Evolutionary conservation across 176 grass and related monocot species (phyloP), one percentile per base, ranked within the genome.

Genomic region (Sorghum bicolor): DNA sequence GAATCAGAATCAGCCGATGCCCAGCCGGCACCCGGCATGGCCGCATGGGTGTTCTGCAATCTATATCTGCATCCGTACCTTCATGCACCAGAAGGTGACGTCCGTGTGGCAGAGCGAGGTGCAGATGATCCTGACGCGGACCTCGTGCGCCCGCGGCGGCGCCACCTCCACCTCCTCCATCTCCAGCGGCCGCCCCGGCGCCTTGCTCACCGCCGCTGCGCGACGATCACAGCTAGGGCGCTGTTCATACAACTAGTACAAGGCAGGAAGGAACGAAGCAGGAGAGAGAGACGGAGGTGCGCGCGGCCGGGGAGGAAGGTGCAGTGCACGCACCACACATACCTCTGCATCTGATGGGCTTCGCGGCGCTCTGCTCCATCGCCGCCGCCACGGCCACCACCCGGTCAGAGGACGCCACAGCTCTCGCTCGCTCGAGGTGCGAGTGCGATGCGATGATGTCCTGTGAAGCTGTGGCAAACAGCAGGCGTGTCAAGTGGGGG

Each of bases 91-190:
- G 57, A 92, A 82, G 48, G 89, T 88, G 87, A 97, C 25, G 30
- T 97, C 94, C 5, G 82, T 90, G 83, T 88, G 89, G 87, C 94
- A 97, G 74, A 97, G 66, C 25, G 94, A 82, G 66, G 94, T 88
- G 87, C 91, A 94, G 58, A 94, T 5, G 9, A 82, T 84, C 85
- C 80, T 92, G 34, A 97, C 29, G 15, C 91, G 87, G 65, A 90
- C 89, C 78, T 97, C 94, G 74, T 94, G 81, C 8, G 85, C 82
- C 50, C 55, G 79, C 7, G 91, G 91, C 72, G 89, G 89, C 43
- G 91, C 91, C 87, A 97, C 94, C 82, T 82, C 82, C 66, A 97
- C 94, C 82, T 97, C 94, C 89, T 86, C 89, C 50, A 92, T 86
- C 71, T 41, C 84, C 34, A 97, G 83, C 70, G 87, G 87, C 83